phyloP scores from a whole-genome alignment of 495 filamentous ascomycete species.

The Trichoderma erinaceum region DNA sequence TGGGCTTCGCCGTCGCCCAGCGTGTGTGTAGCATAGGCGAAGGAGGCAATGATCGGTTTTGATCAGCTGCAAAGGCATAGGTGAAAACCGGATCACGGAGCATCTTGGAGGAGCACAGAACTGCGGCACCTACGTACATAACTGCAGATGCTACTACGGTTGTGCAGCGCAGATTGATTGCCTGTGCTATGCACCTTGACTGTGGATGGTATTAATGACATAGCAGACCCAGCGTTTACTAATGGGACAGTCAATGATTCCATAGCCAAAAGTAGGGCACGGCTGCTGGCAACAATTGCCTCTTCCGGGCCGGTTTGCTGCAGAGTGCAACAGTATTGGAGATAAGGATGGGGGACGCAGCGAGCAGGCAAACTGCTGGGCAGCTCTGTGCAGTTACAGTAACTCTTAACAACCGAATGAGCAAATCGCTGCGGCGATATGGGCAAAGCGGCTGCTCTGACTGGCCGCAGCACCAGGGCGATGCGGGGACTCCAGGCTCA shows the following conservation, averaged over 20 bases:
- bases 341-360: not conserved
- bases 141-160: not conserved
- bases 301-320: not conserved
- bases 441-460: not conserved
- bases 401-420: constrained; percentile 12
- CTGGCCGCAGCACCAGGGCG: not conserved
- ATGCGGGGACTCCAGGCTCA: not conserved
- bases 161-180: not conserved
- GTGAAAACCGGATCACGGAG: not conserved
- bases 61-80: not conserved
- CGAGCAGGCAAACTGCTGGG: not conserved
- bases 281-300: not conserved
- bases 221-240: too few relatives aligned
- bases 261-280: too few relatives aligned
- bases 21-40: not conserved
- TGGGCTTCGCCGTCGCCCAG: not conserved
- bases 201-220: too few relatives aligned
- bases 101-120: not conserved
- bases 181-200: not conserved
- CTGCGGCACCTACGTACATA: not conserved
- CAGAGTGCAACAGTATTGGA: not conserved
- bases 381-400: not conserved
- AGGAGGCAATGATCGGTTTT: not conserved
- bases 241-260: too few relatives aligned
- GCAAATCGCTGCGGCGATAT: constrained; percentile 5